Conservation (phyloP, 1,284 basidiomycete genomes). For the Cryptococcus jaspeensis region DNA sequence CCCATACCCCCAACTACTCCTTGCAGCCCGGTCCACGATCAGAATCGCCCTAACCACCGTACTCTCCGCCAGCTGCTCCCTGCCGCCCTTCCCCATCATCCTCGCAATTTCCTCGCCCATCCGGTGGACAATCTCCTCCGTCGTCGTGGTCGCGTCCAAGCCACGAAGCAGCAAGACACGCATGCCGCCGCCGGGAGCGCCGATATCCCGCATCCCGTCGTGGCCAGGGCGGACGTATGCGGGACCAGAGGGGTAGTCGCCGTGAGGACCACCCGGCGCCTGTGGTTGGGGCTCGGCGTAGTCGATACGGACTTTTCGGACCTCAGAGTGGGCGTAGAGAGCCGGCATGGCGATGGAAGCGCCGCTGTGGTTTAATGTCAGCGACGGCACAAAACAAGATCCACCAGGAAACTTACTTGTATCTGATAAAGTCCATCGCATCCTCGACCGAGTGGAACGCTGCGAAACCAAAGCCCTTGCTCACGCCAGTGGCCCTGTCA, state of each 20-base stretch:
- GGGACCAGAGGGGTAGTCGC: not conserved
- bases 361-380: conserved; percentile 52
- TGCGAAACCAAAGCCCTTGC: conserved; percentile 91
- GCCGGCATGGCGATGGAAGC: conserved; percentile 82
- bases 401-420: conserved; percentile 53
- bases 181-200: conserved; percentile 38
- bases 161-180: conserved; percentile 78
- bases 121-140: conserved; percentile 48
- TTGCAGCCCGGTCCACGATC: conserved; percentile 78
- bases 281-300: conserved; percentile 59
- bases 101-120: conserved; percentile 67
- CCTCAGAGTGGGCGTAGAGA: conserved; percentile 37
- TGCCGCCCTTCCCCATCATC: conserved; percentile 63
- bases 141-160: conserved; percentile 79
- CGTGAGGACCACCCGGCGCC: conserved; percentile 2
- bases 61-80: conserved; percentile 67
- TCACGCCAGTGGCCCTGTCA: conserved; percentile 85
- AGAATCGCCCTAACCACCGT: conserved; percentile 81
- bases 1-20: conserved; percentile 83
- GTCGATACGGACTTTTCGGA: conserved; percentile 82
- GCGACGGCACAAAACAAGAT: conserved; percentile 27
- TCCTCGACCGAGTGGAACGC: conserved; percentile 79
- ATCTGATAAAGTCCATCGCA: conserved; percentile 80
- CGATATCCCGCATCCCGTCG: conserved; percentile 92
- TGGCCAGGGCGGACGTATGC: conserved; percentile 58